These are phyloP conservation scores for Leccinum fibrillosum DNA, from an alignment of 768 basidiomycete genomes.

Conservation along the genomic window DNA sequence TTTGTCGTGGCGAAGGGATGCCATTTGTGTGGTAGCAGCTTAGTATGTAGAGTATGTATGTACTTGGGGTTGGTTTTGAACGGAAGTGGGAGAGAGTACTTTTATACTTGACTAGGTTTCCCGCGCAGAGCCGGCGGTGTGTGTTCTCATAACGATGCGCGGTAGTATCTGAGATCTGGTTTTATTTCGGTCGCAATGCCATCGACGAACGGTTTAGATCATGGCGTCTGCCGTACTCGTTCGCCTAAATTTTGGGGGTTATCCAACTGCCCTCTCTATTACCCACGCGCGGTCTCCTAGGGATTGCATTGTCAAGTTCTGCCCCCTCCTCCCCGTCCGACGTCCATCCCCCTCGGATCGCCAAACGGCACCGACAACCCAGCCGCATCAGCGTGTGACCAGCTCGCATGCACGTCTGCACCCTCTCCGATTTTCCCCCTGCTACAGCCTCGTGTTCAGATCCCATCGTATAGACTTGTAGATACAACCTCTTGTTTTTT, in stretches of 20 bases:
- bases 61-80: neutral
- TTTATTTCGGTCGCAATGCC: slow-evolving; percentile 17
- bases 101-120: slow-evolving; percentile 10
- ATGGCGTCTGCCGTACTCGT: neutral
- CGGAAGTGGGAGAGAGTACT: slow-evolving; percentile 10
- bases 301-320: slow-evolving; percentile 3
- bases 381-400: neutral
- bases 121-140: neutral
- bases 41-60: neutral
- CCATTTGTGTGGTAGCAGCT: slow-evolving; percentile 24
- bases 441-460: neutral
- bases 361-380: neutral
- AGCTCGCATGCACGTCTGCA: neutral
- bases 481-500: neutral
- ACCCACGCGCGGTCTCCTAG: slow-evolving; percentile 33
- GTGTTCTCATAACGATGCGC: slow-evolving; percentile 26
- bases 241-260: slow-evolving; percentile 33
- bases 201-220: slow-evolving; percentile 15
- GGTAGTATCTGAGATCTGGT: slow-evolving; percentile 22
- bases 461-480: neutral
- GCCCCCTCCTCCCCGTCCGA: neutral
- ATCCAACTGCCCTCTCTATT: slow-evolving; percentile 3
- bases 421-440: too few relatives aligned
- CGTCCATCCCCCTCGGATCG: neutral
- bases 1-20: slow-evolving; percentile 39